Evolutionary conservation across 2,329 filamentous ascomycete genomes (phyloP).

Genomic region (Fusarium verrucosum): DNA sequence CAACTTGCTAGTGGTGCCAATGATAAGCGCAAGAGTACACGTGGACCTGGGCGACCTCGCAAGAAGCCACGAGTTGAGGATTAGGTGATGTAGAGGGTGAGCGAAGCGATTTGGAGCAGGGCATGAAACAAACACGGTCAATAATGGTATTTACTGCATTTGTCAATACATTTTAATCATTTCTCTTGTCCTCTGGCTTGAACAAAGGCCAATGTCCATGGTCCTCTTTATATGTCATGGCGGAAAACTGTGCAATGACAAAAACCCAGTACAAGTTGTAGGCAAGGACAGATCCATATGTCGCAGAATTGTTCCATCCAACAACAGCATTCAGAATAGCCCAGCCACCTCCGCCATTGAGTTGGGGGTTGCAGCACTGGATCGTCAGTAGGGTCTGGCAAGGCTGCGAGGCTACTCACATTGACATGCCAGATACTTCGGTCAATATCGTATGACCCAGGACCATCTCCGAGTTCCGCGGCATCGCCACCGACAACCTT

Average conservation of each 20-base stretch:
- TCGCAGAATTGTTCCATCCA: slow-evolving; percentile 89
- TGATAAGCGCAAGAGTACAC: slow-evolving; percentile 38
- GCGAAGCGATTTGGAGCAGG: background rate
- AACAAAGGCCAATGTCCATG: slow-evolving; percentile 60
- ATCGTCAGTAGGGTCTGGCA: background rate
- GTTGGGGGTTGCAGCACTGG: slow-evolving; percentile 78
- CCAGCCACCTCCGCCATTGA: slow-evolving; percentile 81
- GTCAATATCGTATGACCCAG: slow-evolving; percentile 82
- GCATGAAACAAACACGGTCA: slow-evolving; percentile 24
- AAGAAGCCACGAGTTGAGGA: slow-evolving; percentile 36
- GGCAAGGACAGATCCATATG: slow-evolving; percentile 84
- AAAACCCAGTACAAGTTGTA: slow-evolving; percentile 90
- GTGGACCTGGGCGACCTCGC: slow-evolving; percentile 39
- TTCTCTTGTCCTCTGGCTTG: slow-evolving; percentile 40
- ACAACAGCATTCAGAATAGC: slow-evolving; percentile 87
- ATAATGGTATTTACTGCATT: slow-evolving; percentile 22
- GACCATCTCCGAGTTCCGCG: slow-evolving; percentile 63
- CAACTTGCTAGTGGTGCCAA: slow-evolving; percentile 18
- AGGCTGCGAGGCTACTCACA: slow-evolving; percentile 60
- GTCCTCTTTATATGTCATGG: slow-evolving; percentile 73
- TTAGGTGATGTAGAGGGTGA: slow-evolving; percentile 4
- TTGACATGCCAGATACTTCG: slow-evolving; percentile 86
- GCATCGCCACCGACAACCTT: slow-evolving; percentile 68
- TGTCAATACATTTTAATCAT: slow-evolving; percentile 7
- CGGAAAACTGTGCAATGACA: slow-evolving; percentile 74